These are phyloP conservation scores for Trichosporon ovoides DNA, from an alignment of 1,284 basidiomycete species.

Conservation along the genomic window DNA sequence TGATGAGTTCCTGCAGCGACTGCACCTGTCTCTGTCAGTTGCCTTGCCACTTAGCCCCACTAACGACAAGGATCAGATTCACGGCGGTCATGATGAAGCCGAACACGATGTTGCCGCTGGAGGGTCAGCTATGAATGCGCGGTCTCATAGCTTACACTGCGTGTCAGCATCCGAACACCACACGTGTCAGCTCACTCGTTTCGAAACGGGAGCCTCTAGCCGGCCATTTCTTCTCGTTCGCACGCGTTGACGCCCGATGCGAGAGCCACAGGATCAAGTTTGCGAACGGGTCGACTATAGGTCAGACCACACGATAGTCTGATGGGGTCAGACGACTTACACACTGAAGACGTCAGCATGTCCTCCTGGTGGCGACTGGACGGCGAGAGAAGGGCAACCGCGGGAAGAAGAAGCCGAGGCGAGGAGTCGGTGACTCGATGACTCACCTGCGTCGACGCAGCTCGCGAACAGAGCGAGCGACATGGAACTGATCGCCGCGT, in stretches of 20 bases:
- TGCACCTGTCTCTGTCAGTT: constrained; percentile 55
- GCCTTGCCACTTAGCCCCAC: neutral
- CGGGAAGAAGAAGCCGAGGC: too few relatives aligned
- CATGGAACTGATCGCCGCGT: constrained; percentile 74
- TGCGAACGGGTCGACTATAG: constrained; percentile 71
- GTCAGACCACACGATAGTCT: neutral
- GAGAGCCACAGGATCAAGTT: constrained; percentile 80
- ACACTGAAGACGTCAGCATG: too few relatives aligned
- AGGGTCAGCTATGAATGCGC: neutral
- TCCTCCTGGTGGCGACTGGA: too few relatives aligned
- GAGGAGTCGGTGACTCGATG: too few relatives aligned
- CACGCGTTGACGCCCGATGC: constrained; percentile 64
- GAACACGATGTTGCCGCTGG: neutral
- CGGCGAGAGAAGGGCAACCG: too few relatives aligned
- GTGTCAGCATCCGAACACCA: neutral
- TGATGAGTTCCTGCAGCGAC: constrained; percentile 65
- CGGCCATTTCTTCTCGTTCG: constrained; percentile 83
- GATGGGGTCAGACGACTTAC: constrained; percentile 12
- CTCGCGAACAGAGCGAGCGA: constrained; percentile 87
- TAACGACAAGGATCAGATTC: constrained; percentile 40
- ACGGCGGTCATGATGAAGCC: constrained; percentile 23
- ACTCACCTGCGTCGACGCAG: constrained; percentile 66
- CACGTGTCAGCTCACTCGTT: constrained; percentile 56
- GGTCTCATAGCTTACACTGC: constrained; percentile 15
- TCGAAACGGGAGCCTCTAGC: constrained; percentile 84